Evolutionary conservation across 2,329 filamentous ascomycete genomes (phyloP).

Genomic region (Calonectria henricotiae): DNA sequence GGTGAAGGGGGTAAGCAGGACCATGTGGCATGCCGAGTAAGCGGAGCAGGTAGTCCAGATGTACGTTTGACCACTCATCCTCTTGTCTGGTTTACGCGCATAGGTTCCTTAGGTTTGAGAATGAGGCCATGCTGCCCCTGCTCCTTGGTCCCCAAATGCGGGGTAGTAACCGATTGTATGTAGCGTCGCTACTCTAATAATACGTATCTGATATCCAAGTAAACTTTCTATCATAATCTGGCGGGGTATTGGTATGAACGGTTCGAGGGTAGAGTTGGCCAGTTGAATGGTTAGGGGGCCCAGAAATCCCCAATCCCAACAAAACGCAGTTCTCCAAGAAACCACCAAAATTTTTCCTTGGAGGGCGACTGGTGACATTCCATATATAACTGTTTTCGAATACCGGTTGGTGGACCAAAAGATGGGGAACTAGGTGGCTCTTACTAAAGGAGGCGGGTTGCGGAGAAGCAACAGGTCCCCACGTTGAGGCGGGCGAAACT

Average conservation of each 20-base stretch:
- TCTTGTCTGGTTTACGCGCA: constrained; percentile 29
- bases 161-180: constrained; percentile 19
- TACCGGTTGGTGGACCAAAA: constrained; percentile 15
- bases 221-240: constrained; percentile 19
- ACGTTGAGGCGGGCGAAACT: constrained; percentile 8
- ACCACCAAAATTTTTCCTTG: constrained; percentile 22
- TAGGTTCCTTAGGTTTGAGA: constrained; percentile 33
- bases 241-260: constrained; percentile 9
- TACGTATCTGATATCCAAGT: constrained; percentile 2
- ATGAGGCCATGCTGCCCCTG: constrained; percentile 29
- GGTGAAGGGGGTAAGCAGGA: constrained; percentile 26
- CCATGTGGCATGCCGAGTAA: constrained; percentile 35
- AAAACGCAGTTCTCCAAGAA: constrained; percentile 45
- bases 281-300: constrained; percentile 17
- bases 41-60: constrained; percentile 7
- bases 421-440: background rate
- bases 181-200: constrained; percentile 14
- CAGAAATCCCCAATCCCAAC: constrained; percentile 44
- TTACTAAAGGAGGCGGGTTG: constrained; percentile 12
- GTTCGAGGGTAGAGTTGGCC: background rate
- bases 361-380: constrained; percentile 36
- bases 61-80: constrained; percentile 21
- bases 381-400: constrained; percentile 33
- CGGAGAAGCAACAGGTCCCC: constrained; percentile 19
- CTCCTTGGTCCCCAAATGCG: constrained; percentile 19